Conservation (phyloP, 2,329 filamentous ascomycete species). For the Fusarium sp. region DNA sequence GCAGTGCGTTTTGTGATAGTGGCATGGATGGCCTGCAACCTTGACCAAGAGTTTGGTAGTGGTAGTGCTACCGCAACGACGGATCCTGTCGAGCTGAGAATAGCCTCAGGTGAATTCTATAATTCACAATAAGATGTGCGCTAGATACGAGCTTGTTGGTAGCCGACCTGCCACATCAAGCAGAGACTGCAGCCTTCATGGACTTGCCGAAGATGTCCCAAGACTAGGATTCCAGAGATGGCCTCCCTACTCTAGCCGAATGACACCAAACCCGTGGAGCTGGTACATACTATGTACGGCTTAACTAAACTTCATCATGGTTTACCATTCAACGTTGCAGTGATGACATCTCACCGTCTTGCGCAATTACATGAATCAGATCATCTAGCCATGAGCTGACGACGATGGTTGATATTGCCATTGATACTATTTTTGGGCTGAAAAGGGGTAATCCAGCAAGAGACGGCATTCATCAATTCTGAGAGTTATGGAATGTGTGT, state of each 20-base stretch:
- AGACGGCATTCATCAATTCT: not conserved
- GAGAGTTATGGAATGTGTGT: not conserved
- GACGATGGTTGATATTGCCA: not conserved
- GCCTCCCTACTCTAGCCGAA: not conserved
- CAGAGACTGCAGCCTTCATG: not conserved
- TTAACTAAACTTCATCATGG: not conserved
- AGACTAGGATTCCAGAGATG: not conserved
- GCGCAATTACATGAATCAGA: not conserved
- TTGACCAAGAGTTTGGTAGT: conserved; percentile 9
- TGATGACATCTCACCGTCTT: not conserved
- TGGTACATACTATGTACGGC: not conserved
- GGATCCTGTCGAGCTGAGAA: not conserved
- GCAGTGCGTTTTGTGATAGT: conserved; percentile 10
- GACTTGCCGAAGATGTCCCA: not conserved
- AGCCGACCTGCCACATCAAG: not conserved
- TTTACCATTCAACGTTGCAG: not conserved
- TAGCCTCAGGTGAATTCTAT: conserved; percentile 1
- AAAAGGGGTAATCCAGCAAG: not conserved
- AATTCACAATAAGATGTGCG: conserved; percentile 3
- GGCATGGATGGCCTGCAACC: conserved; percentile 5
- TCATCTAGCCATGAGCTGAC: not conserved
- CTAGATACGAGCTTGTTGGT: not conserved
- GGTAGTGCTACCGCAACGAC: conserved; percentile 5
- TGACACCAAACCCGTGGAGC: not conserved
- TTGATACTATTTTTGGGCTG: not conserved